Conservation (phyloP, 2,329 filamentous ascomycete genomes). For the Decorospora gaudefroyi region DNA sequence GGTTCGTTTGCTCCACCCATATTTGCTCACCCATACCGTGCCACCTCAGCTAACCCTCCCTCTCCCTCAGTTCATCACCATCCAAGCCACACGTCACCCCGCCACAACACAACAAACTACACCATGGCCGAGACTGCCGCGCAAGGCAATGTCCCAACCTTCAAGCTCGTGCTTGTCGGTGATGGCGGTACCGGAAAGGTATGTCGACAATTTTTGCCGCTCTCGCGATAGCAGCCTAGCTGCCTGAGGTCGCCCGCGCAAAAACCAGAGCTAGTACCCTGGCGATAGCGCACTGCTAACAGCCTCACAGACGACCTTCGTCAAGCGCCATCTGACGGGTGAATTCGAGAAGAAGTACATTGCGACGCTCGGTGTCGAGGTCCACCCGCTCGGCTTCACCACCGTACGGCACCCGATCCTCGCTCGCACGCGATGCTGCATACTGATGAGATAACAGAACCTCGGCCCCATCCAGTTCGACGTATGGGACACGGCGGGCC, state of each 20-base stretch:
- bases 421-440: constrained; percentile 11
- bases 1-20: constrained; percentile 28
- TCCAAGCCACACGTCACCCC: constrained; percentile 34
- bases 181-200: constrained; percentile 99
- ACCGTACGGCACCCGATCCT: constrained; percentile 70
- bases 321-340: constrained; percentile 99
- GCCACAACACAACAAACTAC: constrained; percentile 40
- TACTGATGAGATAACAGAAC: constrained; percentile 63
- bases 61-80: constrained; percentile 26
- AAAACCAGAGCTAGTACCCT: not conserved
- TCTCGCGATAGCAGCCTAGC: not conserved
- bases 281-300: constrained; percentile 29
- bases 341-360: constrained; percentile 99
- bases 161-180: constrained; percentile 99
- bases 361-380: constrained; percentile 98
- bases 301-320: constrained; percentile 84
- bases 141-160: constrained; percentile 70
- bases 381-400: constrained; percentile 96
- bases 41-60: constrained; percentile 25
- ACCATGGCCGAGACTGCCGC: constrained; percentile 63
- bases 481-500: constrained; percentile 98
- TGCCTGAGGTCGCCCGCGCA: constrained; percentile 1
- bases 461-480: constrained; percentile 96
- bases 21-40: constrained; percentile 13
- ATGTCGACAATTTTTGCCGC: constrained; percentile 45